Base-by-base conservation (phyloP, 1,284 basidiomycete genomes). In the Ustilago nuda region DNA sequence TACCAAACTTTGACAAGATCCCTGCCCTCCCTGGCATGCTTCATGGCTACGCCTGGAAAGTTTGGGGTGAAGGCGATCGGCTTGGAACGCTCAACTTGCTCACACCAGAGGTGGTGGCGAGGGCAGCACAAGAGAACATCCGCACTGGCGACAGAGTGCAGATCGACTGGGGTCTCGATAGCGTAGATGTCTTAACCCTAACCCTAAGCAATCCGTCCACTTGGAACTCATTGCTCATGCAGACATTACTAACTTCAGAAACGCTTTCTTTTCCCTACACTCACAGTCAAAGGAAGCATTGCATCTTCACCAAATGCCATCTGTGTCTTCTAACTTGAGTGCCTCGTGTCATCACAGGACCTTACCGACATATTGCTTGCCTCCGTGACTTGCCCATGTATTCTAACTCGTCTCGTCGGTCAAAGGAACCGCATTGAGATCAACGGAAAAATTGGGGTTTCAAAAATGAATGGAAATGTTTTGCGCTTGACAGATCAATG, bases 81-180 rank as follows among this genome's bases (percentile, higher is more conserved):
- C 61, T 76, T 12, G 73, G 73, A 15, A 72, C 68, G 2, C 65
- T 72, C 50, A 76, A 72, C 19, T 60, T 76, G 11, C 61, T 76
- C 11, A 72, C 74, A 11, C 66, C 70, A 36, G 46, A 53, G 17
- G 53, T 76, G 6, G 66, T 72, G 1, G 63, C 69, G 0, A 41
- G 23, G 11, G 60, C 74, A 8, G 74, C 74, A 4, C 50, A 56
- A 15, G 74, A 76, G 57, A 66, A 72, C 56, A 72, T 76, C 53
- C 59, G 56, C 19, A 76, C 66, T 0, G 74, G 74, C n/a, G 65
- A 76, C 8, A 50, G 73, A 3, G 69, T 76, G 9, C 69, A 72
- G 58, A 65, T 76, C 48, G 73, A 76, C 43, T 76, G 73, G 73
- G 68, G 68, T 4, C 69, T 76, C 8, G 73, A 76, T 43, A 72